phyloP scores from a whole-genome alignment of 1,284 basidiomycete species.

The Sporisorium scitamineum region DNA sequence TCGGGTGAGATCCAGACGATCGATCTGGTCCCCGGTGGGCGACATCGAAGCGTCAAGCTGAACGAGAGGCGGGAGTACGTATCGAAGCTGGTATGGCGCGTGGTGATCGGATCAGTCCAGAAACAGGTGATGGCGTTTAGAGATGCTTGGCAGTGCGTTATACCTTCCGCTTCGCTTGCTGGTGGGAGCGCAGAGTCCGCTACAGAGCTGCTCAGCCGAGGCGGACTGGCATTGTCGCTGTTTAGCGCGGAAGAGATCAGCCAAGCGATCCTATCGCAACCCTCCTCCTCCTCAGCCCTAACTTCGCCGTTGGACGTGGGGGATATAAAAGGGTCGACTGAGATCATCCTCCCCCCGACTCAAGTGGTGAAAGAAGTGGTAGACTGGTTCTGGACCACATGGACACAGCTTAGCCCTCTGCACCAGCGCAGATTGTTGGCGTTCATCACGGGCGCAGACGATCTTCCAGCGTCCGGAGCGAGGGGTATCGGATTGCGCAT shows the following conservation, averaged over 20 bases:
- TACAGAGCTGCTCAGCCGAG: constrained; percentile 21
- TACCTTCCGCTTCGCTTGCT: constrained; percentile 23
- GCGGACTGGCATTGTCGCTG: constrained; percentile 43
- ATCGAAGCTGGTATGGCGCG: constrained; percentile 30
- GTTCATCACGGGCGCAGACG: constrained; percentile 60
- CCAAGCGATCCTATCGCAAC: constrained; percentile 24
- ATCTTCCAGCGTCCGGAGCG: constrained; percentile 49
- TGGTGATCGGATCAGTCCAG: constrained; percentile 29
- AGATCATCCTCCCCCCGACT: constrained; percentile 16
- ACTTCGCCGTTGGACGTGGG: constrained; percentile 36
- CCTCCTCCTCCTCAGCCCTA: constrained; percentile 5
- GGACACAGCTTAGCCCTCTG: constrained; percentile 18
- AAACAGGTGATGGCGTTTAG: constrained; percentile 29
- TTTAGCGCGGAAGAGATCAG: constrained; percentile 22
- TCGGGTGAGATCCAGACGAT: constrained; percentile 24
- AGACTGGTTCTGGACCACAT: constrained; percentile 48
- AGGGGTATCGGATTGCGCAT: constrained; percentile 49
- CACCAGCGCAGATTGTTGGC: constrained; percentile 53
- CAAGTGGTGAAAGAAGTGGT: neutral
- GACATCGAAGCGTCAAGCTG: constrained; percentile 33
- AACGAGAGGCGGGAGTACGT: constrained; percentile 31
- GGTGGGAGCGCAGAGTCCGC: constrained; percentile 10
- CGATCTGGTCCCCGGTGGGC: constrained; percentile 41
- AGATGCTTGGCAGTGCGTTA: constrained; percentile 33
- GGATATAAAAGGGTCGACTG: constrained; percentile 33